Evolutionary conservation across 768 basidiomycete species (phyloP).

Genomic region (Podaxis rugospora): DNA sequence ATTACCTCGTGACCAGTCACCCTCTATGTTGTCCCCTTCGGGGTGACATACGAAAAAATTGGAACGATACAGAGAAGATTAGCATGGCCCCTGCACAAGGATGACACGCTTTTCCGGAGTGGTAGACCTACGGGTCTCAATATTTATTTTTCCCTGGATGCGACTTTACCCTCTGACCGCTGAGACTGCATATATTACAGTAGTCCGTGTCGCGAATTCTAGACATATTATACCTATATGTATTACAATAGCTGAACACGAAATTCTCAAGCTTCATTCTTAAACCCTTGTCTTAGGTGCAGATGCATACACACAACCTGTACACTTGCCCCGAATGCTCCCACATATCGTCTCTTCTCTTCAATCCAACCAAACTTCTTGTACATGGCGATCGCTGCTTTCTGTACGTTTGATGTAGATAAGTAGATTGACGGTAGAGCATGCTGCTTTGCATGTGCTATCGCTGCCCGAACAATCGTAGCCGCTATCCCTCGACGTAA

Average conservation of each 20-base stretch:
- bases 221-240: no score
- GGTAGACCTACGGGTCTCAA: slow-evolving; percentile 64
- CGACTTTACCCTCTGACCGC: no score
- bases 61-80: slow-evolving; percentile 99
- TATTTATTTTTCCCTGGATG: slow-evolving; percentile 37
- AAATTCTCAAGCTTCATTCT: slow-evolving; percentile 3
- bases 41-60: slow-evolving; percentile 98
- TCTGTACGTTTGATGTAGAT: slow-evolving; percentile 15
- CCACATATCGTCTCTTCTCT: background rate
- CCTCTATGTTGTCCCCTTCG: slow-evolving; percentile 61
- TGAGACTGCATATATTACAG: no score
- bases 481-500: slow-evolving; percentile 16
- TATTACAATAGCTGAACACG: no score
- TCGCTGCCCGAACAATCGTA: slow-evolving; percentile 10
- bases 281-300: background rate
- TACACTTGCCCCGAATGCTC: background rate
- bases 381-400: slow-evolving; percentile 16
- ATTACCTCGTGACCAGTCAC: no score
- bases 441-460: slow-evolving; percentile 13
- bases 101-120: slow-evolving; percentile 99
- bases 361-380: slow-evolving; percentile 19
- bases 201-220: no score
- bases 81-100: slow-evolving; percentile 99
- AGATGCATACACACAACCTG: background rate
- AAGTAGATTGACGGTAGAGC: slow-evolving; percentile 14